Evolutionary conservation across 116 monocot species (phyloP).

Genomic region (Trichopus zeylanicus): DNA sequence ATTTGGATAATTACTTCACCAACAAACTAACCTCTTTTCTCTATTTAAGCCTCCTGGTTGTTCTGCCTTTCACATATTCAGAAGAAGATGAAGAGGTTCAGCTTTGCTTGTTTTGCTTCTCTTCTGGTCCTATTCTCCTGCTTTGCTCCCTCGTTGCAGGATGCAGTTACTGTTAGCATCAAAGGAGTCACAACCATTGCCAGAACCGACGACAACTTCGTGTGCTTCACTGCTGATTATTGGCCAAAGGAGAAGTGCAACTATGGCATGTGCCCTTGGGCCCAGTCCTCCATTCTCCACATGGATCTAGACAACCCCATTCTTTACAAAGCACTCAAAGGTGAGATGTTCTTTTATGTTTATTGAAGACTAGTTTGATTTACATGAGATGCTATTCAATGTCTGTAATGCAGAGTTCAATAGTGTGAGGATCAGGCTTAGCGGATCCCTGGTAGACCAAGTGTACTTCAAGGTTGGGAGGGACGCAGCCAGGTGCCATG

Average conservation of each 20-base stretch:
- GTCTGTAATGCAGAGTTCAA: slow-evolving; percentile 59
- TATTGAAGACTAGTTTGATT: too few species aligned
- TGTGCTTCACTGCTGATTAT: slow-evolving; percentile 46
- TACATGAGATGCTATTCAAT: background rate
- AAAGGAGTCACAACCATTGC: slow-evolving; percentile 15
- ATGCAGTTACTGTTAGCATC: slow-evolving; percentile 10
- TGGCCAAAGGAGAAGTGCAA: slow-evolving; percentile 55
- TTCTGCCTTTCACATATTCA: too few species aligned
- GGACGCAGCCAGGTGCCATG: slow-evolving; percentile 8
- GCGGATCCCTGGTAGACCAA: slow-evolving; percentile 78
- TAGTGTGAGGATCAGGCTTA: slow-evolving; percentile 46
- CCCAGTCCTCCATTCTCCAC: slow-evolving; percentile 22
- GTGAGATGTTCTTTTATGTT: slow-evolving; percentile 8
- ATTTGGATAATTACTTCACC: too few species aligned
- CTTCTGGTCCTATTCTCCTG: background rate
- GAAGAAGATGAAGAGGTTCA: too few species aligned
- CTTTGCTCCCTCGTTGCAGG: background rate
- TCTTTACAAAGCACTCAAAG: slow-evolving; percentile 39
- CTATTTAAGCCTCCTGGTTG: too few species aligned
- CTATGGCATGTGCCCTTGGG: slow-evolving; percentile 39
- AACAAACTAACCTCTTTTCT: too few species aligned
- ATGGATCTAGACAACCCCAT: slow-evolving; percentile 41
- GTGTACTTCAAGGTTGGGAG: slow-evolving; percentile 35
- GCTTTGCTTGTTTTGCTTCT: background rate
- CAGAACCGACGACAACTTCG: slow-evolving; percentile 26